Base-by-base conservation (phyloP, 176 grass and related monocot genomes). In the Miscanthus lutarioriparius region DNA sequence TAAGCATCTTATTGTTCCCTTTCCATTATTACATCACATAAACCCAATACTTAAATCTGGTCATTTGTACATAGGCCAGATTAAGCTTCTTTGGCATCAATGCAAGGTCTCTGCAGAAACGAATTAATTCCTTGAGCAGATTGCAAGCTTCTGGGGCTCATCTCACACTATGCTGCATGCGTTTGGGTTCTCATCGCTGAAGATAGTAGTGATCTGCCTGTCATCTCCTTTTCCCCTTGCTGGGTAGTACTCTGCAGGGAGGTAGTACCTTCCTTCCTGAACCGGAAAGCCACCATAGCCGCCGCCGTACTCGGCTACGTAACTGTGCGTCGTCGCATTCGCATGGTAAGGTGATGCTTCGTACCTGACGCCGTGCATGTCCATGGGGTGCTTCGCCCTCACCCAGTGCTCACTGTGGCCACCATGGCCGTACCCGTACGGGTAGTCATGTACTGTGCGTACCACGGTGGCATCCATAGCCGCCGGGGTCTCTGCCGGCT, bases 171-270 rank as follows among this genome's bases (percentile, higher is more conserved):
- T 97, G 54, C 26, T 84, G 87, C 94, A 97, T 70, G 92, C 90
- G 45, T 94, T 91, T 44, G 92, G 89, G 28, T 91, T 94, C 71
- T 97, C 87, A 22, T 96, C 91, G 35, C 91, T 96, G 71, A 96
- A 96, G 44, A 87, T 82, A 17, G 87, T 91, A n/a, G 89, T 91
- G 70, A 89, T 88, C 20, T 90, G 85, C 53, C 36, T 91, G 32
- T 91, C 85, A 73, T 93, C 87, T 72, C 84, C 88, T 79, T 76
- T 91, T 7, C 86, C 84, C 33, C 77, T 80, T 68, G 30, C 72
- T 23, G 75, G 59, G 81, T 85, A 78, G 38, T 67, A 67, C 22
- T 88, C 79, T 54, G 51, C 51, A 76, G 88, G 80, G 76, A 14
- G 70, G n/a, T 86, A 83, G 36, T 83, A 81, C 64, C 47, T 82